Conservation (phyloP, 495 filamentous ascomycete species). For the Stereocaulon alpinum region DNA sequence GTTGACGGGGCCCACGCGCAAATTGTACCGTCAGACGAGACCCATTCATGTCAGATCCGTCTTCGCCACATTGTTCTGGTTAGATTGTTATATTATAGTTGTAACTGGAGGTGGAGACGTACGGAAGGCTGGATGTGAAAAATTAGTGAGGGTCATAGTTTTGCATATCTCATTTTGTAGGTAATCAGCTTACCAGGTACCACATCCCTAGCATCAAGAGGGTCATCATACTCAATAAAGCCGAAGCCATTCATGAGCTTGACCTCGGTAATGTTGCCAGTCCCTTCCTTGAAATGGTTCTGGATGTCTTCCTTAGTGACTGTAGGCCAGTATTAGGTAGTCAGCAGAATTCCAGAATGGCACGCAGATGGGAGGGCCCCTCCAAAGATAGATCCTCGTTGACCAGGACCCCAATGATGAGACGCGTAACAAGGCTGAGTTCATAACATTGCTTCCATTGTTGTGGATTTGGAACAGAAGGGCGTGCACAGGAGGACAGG, state of each 20-base stretch:
- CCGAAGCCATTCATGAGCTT: constrained; percentile 99
- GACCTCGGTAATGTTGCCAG: constrained; percentile 94
- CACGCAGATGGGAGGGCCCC: background rate
- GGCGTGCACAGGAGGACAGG: constrained; percentile 1
- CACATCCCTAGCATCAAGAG: constrained; percentile 92
- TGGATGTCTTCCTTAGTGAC: constrained; percentile 95
- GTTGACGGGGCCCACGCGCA: constrained; percentile 84
- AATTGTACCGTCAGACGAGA: constrained; percentile 96
- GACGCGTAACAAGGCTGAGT: constrained; percentile 1
- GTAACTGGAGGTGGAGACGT: background rate
- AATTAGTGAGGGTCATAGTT: constrained; percentile 31
- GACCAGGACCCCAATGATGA: constrained; percentile 3
- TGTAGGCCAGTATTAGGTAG: constrained; percentile 32
- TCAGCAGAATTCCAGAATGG: constrained; percentile 24
- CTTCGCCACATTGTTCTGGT: constrained; percentile 33
- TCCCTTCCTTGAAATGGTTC: constrained; percentile 90
- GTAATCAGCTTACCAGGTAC: constrained; percentile 66
- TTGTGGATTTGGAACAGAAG: constrained; percentile 9
- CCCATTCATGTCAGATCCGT: constrained; percentile 97
- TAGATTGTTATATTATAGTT: background rate
- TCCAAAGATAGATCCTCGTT: constrained; percentile 7
- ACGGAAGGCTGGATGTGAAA: constrained; percentile 13
- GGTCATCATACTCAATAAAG: constrained; percentile 98
- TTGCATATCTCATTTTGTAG: constrained; percentile 9
- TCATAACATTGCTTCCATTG: background rate